Evolutionary conservation across 805 yeast species (phyloP).

Genomic region (Cyberlindnera xishuangbannaensis): DNA sequence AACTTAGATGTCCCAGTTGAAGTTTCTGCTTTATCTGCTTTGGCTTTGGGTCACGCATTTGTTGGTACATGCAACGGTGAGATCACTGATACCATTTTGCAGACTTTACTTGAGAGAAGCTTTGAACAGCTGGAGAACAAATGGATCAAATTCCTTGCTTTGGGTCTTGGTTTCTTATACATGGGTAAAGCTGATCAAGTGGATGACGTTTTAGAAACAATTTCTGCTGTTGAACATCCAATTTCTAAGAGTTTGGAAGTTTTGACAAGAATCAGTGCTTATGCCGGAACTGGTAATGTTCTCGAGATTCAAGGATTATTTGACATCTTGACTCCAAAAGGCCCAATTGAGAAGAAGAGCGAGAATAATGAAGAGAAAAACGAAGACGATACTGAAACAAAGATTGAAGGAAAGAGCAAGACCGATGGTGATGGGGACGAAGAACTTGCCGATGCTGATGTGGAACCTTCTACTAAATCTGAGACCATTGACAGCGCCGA

Average conservation of each 20-base stretch:
- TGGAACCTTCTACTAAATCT: constrained; percentile 6
- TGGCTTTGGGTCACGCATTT: constrained; percentile 88
- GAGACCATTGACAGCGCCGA: constrained; percentile 15
- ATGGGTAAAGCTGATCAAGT: constrained; percentile 93
- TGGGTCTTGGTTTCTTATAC: constrained; percentile 86
- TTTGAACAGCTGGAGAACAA: constrained; percentile 70
- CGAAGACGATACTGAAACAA: constrained; percentile 22
- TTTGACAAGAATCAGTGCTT: constrained; percentile 86
- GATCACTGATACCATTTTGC: constrained; percentile 85
- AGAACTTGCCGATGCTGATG: constrained; percentile 19
- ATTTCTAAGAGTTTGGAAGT: constrained; percentile 85
- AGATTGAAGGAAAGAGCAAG: no score
- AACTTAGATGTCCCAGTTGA: constrained; percentile 73
- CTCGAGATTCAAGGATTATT: constrained; percentile 86
- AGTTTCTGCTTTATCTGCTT: constrained; percentile 77
- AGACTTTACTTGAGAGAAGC: constrained; percentile 83
- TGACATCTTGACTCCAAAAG: constrained; percentile 73
- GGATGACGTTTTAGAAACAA: constrained; percentile 89
- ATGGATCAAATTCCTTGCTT: constrained; percentile 85
- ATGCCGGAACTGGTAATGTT: constrained; percentile 97
- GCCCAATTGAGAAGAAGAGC: constrained; percentile 51
- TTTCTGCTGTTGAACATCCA: constrained; percentile 94
- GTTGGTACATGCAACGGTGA: constrained; percentile 97
- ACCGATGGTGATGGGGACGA: constrained; percentile 28
- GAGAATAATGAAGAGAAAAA: constrained; percentile 55